Evolutionary conservation across 202 grass and related monocot species (phyloP), one percentile per base, ranked within the genome.

Genomic region (Panicum hallii): DNA sequence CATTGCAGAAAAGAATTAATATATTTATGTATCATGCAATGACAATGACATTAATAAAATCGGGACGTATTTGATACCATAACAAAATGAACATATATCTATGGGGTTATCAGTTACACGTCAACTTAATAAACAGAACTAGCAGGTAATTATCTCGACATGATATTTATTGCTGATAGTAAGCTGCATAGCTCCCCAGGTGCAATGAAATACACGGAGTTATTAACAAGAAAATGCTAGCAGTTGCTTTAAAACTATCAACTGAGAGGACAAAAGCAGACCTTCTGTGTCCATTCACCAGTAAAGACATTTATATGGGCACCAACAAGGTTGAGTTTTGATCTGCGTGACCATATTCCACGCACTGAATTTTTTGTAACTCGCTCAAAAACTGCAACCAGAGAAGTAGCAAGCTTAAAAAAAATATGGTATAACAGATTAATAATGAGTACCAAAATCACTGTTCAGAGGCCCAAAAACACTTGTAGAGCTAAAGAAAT

Each of bases 241-340:
- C 15, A 49, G 38, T 82, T 60, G 23, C 16, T 77, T 60, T 28
- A 23, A 67, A 83, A 49, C 44, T 79, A 74, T 60, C 30, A 17
- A 17, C 26, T 16, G 7, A 50, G 32, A 79, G n/a, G 65, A 44
- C 5, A 67, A 67, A 62, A 41, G 40, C 69, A 74, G 79, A 90
- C 95, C 93, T 98, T 98, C 65, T 98, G 95, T 71, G 95, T 98
- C 95, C 95, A 98, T 90, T 98, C 95, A 89, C 95, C 93, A 69
- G 87, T 94, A 74, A 98, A 98, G 57, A 98, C 90, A 92, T 98
- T 98, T 74, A 98, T 98, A 70, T 98, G 95, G 67, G 95, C 95
- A 83, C 95, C 95, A 47, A 98, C 95, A 88, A 98, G 89, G 67
- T 98, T 87, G 72, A 98, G 88, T 88, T 95, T 95, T 30, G 93